Percentiles rank a stretch among this genome's conserved stretches.
Evolutionary conservation across 2,329 filamentous ascomycete genomes (phyloP).

Genomic region (Hypoxylon sp.): DNA sequence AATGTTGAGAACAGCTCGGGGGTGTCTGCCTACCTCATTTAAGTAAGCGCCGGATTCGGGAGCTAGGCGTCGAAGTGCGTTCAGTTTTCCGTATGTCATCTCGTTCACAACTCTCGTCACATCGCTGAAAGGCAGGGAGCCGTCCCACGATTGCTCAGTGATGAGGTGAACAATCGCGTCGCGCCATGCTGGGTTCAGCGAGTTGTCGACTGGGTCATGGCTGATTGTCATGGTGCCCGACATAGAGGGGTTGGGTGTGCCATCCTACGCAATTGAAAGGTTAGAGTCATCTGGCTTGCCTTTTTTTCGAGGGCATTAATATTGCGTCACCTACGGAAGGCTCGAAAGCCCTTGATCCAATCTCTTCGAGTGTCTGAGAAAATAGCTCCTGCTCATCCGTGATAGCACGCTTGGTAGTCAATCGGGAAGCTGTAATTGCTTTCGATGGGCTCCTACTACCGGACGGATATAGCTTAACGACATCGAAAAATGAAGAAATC

Average conservation of each 20-base stretch:
- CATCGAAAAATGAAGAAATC: neutral
- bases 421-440: neutral
- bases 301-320: neutral
- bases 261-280: neutral
- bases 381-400: neutral
- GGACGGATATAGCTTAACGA: neutral
- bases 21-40: neutral
- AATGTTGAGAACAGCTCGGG: too few relatives aligned
- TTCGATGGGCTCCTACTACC: neutral
- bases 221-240: neutral
- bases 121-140: neutral
- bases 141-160: neutral
- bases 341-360: neutral
- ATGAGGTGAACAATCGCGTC: neutral
- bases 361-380: neutral
- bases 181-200: neutral
- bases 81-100: neutral
- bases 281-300: neutral
- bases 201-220: neutral
- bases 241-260: neutral
- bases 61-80: neutral
- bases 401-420: neutral
- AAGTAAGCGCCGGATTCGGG: neutral
- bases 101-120: neutral
- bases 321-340: neutral